Evolutionary conservation across 768 basidiomycete species (phyloP).

Genomic region (Lactifluus volemus): DNA sequence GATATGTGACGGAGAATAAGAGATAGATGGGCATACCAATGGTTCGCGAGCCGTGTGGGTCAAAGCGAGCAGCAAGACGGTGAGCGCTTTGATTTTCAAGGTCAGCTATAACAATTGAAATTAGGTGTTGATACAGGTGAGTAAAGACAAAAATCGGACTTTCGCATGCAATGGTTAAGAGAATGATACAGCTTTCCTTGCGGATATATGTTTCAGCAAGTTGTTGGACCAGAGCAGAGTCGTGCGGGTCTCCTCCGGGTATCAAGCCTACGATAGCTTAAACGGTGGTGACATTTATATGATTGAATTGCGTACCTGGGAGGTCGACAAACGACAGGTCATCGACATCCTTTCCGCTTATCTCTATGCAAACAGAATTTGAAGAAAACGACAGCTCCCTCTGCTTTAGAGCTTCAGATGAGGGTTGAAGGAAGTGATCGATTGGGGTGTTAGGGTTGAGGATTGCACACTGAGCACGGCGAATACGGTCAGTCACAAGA

Average conservation of each 20-base stretch:
- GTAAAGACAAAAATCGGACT: constrained; percentile 32
- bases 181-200: constrained; percentile 53
- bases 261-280: constrained; percentile 40
- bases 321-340: constrained; percentile 36
- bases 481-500: constrained; percentile 56
- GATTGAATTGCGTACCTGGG: constrained; percentile 26
- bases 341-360: constrained; percentile 30
- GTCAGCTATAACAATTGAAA: constrained; percentile 41
- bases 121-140: background rate
- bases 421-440: constrained; percentile 32
- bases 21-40: constrained; percentile 41
- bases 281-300: background rate
- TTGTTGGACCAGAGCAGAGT: constrained; percentile 53
- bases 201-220: constrained; percentile 52
- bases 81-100: constrained; percentile 75
- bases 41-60: constrained; percentile 56
- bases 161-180: constrained; percentile 56
- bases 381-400: constrained; percentile 28
- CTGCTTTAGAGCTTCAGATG: constrained; percentile 24
- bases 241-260: constrained; percentile 41
- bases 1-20: background rate
- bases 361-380: constrained; percentile 31
- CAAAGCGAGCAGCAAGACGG: constrained; percentile 47
- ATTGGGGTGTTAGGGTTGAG: constrained; percentile 41
- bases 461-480: constrained; percentile 57